Evolutionary conservation across 75 land plant genomes (phyloP).

Genomic region (Larix kaempferi): DNA sequence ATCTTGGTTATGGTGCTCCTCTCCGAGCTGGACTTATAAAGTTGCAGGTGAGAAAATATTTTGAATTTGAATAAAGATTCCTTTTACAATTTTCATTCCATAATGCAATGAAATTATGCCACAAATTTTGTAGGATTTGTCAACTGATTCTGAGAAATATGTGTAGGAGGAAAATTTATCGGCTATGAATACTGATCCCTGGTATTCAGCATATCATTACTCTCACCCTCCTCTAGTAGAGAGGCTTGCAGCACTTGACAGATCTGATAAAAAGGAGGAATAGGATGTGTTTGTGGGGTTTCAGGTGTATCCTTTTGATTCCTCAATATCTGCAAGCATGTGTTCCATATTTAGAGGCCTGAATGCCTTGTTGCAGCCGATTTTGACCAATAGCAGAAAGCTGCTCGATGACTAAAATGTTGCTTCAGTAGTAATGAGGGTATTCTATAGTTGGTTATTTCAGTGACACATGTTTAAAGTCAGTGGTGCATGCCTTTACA

Average conservation of each 20-base stretch:
- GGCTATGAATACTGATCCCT: constrained; percentile 98
- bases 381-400: neutral
- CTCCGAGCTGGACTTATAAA: constrained; percentile 86
- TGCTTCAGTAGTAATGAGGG: too few species aligned
- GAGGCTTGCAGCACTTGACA: constrained; percentile 81
- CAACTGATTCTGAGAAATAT: neutral
- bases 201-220: constrained; percentile 99
- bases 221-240: constrained; percentile 99
- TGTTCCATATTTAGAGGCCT: neutral
- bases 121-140: neutral
- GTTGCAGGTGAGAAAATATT: constrained; percentile 60
- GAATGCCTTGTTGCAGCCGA: neutral
- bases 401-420: too few species aligned
- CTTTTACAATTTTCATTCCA: neutral
- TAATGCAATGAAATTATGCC: neutral
- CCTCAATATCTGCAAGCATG: neutral
- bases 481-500: too few species aligned
- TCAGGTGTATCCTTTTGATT: neutral
- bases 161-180: constrained; percentile 97
- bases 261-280: constrained; percentile 54
- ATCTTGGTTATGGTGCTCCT: constrained; percentile 67
- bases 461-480: too few species aligned
- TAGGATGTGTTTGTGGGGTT: constrained; percentile 1
- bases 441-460: too few species aligned
- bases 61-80: neutral